Conservation (phyloP, 78 protist species). For the Pelomyxa schiedti region DNA sequence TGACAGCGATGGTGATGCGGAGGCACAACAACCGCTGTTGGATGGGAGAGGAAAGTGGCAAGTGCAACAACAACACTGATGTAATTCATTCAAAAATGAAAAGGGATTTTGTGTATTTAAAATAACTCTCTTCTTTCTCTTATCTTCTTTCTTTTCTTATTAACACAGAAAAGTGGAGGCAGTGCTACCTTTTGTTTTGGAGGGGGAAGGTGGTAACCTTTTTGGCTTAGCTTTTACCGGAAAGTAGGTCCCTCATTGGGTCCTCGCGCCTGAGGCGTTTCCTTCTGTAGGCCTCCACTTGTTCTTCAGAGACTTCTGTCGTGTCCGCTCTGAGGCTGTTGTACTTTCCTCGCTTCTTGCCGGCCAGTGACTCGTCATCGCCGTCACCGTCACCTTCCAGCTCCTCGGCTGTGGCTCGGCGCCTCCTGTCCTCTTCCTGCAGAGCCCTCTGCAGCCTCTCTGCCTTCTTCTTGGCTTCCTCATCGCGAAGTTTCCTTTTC, state of each 20-base stretch:
- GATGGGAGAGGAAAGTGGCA: too few relatives aligned
- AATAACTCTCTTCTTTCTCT: too few relatives aligned
- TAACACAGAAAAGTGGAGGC: too few relatives aligned
- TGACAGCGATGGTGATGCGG: too few relatives aligned
- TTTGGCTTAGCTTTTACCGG: too few relatives aligned
- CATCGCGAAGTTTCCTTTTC: constrained; percentile 12
- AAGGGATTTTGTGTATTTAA: too few relatives aligned
- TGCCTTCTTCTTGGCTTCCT: constrained; percentile 5
- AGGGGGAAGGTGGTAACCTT: too few relatives aligned
- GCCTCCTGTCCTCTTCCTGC: not conserved
- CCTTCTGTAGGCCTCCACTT: constrained; percentile 53
- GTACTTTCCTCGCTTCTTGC: constrained; percentile 16
- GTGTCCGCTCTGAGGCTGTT: constrained; percentile 9
- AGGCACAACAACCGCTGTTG: too few relatives aligned
- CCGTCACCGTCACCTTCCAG: not conserved
- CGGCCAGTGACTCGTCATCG: not conserved
- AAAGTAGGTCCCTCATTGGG: constrained; percentile 57
- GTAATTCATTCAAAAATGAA: too few relatives aligned
- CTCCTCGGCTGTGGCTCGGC: constrained; percentile 7
- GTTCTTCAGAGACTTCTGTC: constrained; percentile 41
- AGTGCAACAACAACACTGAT: too few relatives aligned
- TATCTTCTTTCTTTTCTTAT: too few relatives aligned
- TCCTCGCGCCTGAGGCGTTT: constrained; percentile 42
- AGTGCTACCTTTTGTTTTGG: too few relatives aligned
- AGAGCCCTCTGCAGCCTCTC: not conserved